Base-by-base conservation (phyloP, 805 yeast genomes). In the Candida ascalaphidarum region DNA sequence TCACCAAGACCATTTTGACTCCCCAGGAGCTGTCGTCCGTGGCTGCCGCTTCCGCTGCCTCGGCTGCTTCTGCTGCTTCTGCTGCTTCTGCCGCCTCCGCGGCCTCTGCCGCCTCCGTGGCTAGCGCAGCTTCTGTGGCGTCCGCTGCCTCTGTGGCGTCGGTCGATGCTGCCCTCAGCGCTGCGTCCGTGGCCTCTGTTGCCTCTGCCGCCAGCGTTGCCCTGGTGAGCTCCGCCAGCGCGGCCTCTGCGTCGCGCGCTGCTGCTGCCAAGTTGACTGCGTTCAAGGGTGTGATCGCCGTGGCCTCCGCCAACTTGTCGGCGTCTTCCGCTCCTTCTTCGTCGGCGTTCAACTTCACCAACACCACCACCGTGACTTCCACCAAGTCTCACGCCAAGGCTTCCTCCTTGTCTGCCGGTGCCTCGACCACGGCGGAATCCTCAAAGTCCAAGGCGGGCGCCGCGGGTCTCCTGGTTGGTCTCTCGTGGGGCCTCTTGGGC, bases 1-100 rank as follows among this genome's bases (percentile, higher is more conserved):
- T 65, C 33, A 68, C 74, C 26, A 49, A 51, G 29, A 68, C 74
- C 17, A 28, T 65, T 25, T 56, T 64, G 43, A 52, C 71, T 17
- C 72, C 74, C 19, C 54, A 59, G 31, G 68, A 68, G 45, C 55
- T 65, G 28, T 28, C 60, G 23, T 53, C 57, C 22, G 25, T 39
- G 13, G 25, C 38, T 5, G 38, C 39, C 7, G 43, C 40, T 18
- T 36, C 33, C 22, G 48, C 36, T 16, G 32, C 37, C 16, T 32
- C 40, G 7, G 29, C 19, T 11, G 27, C 43, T 15, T 33, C 27
- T 7, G 34, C 35, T 15, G 30, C 40, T 22, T 32, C 21, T n/a
- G 27, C 26, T n/a, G 23, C 27, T 10, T 28, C 25, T 5, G 16
- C 35, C 12, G 39, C 45, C 20, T 34, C 45, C 7, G 44, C 41